A percentile compares a stretch with the other conserved stretches of the same genome.
These are phyloP conservation scores for Camillea tinctor DNA, from an alignment of 2,329 filamentous ascomycete species.

Conservation along the genomic window DNA sequence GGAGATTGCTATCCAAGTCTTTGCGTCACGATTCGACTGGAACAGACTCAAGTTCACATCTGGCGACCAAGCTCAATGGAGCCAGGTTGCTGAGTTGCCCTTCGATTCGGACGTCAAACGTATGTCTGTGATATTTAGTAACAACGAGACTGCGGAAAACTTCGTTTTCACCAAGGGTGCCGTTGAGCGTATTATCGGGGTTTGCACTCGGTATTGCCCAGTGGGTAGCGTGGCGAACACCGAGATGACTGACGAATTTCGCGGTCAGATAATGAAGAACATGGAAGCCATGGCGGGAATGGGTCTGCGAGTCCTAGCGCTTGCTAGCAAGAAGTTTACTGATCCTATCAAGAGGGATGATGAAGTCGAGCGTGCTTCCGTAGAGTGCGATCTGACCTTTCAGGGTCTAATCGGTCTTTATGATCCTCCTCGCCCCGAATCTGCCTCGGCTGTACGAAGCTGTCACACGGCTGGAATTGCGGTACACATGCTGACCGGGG, in stretches of 20 bases:
- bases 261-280: constrained; percentile 54
- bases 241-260: constrained; percentile 46
- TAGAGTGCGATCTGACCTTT: constrained; percentile 63
- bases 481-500: constrained; percentile 68
- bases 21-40: constrained; percentile 64
- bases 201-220: constrained; percentile 49
- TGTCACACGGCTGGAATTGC: constrained; percentile 63
- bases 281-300: constrained; percentile 60
- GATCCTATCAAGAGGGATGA: constrained; percentile 41
- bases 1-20: constrained; percentile 71
- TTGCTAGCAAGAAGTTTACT: constrained; percentile 51
- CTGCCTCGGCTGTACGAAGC: constrained; percentile 55
- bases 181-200: constrained; percentile 64
- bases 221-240: constrained; percentile 35
- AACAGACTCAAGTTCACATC: constrained; percentile 52
- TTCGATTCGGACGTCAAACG: constrained; percentile 73
- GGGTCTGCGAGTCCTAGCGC: constrained; percentile 62
- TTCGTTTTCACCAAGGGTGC: constrained; percentile 59
- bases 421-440: constrained; percentile 68
- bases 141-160: constrained; percentile 34
- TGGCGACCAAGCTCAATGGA: constrained; percentile 50
- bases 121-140: constrained; percentile 66
- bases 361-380: constrained; percentile 48
- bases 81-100: constrained; percentile 62
- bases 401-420: constrained; percentile 68